Conservation (phyloP, 164 flowering plant genomes). For the Echeveria elegans region DNA sequence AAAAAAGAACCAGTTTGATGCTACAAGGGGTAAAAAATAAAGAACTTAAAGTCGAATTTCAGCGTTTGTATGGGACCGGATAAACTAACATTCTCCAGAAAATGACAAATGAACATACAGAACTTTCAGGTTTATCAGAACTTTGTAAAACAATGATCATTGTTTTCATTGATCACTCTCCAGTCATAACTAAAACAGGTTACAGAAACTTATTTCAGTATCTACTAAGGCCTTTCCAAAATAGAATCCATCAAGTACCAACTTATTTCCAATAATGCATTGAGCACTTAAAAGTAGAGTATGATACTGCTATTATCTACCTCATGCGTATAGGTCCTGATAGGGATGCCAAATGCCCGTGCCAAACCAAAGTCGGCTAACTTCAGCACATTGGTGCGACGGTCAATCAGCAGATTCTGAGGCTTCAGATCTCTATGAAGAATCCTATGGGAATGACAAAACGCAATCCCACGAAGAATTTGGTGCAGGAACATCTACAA, state of each 20-base stretch:
- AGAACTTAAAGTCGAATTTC: neutral
- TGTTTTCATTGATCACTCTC: neutral
- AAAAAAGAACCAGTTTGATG: neutral
- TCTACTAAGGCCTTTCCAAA: neutral
- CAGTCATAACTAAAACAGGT: no score
- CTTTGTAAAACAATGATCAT: neutral
- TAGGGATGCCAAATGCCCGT: constrained; percentile 95
- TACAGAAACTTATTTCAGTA: no score
- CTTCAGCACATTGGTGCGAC: constrained; percentile 73
- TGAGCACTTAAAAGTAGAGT: neutral
- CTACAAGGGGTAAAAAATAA: neutral
- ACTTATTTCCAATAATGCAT: neutral
- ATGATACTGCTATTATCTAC: constrained; percentile 19
- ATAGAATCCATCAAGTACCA: neutral
- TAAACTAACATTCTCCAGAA: neutral
- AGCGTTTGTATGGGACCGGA: neutral
- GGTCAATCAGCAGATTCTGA: constrained; percentile 87
- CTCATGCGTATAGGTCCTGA: constrained; percentile 95
- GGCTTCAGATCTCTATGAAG: constrained; percentile 92
- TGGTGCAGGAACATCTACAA: constrained; percentile 77
- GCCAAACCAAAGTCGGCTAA: constrained; percentile 97
- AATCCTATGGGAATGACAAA: constrained; percentile 93
- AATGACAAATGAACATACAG: neutral
- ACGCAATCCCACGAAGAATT: constrained; percentile 87
- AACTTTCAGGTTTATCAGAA: neutral